Conservation (phyloP, 1,284 basidiomycete genomes). For the Puccinia coronata region DNA sequence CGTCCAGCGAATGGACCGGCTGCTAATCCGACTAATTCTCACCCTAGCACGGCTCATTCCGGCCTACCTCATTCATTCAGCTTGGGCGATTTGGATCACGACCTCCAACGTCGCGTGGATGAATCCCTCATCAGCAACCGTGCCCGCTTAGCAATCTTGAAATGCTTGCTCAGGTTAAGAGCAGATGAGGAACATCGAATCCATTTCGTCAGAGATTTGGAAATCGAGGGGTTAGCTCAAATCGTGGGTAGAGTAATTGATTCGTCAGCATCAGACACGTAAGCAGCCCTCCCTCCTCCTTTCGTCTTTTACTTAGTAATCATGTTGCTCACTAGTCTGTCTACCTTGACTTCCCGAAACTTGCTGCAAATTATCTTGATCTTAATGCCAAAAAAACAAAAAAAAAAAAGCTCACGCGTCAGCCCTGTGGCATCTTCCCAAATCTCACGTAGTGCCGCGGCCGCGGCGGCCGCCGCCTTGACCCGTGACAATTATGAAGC, state of each 20-base stretch:
- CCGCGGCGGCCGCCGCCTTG: neutral
- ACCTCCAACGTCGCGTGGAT: constrained; percentile 50
- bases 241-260: constrained; percentile 57
- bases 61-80: constrained; percentile 48
- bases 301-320: neutral
- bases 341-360: neutral
- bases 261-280: constrained; percentile 7
- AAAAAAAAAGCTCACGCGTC: neutral
- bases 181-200: constrained; percentile 88
- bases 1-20: constrained; percentile 26
- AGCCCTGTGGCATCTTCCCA: neutral
- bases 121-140: constrained; percentile 56
- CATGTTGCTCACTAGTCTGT: neutral
- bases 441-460: neutral
- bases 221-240: constrained; percentile 61
- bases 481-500: constrained; percentile 13
- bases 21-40: constrained; percentile 17
- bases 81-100: constrained; percentile 50
- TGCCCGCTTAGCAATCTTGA: constrained; percentile 73
- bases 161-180: constrained; percentile 84
- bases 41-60: constrained; percentile 20
- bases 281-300: neutral
- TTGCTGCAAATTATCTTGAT: too few species aligned
- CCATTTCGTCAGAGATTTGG: constrained; percentile 66
- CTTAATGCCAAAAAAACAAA: neutral